Evolutionary conservation across 23 red algal species (phyloP).

Genomic region (Gracilaria gracilis): DNA sequence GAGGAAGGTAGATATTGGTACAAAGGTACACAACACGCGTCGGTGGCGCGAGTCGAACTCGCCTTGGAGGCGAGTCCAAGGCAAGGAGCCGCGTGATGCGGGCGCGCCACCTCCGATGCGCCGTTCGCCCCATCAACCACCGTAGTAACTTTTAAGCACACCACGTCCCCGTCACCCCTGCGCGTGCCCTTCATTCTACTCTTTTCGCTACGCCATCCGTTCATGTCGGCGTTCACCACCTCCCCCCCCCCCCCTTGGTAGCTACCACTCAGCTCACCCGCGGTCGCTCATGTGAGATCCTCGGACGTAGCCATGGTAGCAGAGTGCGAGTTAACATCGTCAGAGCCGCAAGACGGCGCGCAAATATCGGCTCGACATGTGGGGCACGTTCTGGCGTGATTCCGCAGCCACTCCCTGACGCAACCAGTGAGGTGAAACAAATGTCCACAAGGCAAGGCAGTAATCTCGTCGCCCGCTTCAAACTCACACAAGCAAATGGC

Average conservation of each 20-base stretch:
- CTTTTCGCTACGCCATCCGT: background rate
- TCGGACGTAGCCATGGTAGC: conserved; percentile 34
- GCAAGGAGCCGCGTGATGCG: background rate
- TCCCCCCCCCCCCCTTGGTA: no score
- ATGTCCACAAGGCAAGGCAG: conserved; percentile 80
- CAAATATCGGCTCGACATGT: conserved; percentile 69
- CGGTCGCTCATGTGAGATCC: conserved; percentile 10
- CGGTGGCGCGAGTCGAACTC: no score
- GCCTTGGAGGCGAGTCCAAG: no score
- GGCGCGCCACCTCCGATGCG: background rate
- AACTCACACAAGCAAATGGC: conserved; percentile 86
- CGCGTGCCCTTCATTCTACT: conserved; percentile 8
- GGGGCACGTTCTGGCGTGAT: conserved; percentile 61
- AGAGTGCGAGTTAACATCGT: conserved; percentile 33
- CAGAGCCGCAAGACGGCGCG: conserved; percentile 16
- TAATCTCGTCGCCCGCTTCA: conserved; percentile 76
- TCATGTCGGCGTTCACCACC: background rate
- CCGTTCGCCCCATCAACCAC: no score
- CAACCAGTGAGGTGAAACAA: conserved; percentile 84
- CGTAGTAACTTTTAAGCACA: background rate
- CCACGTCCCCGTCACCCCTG: background rate
- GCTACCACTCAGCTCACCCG: background rate
- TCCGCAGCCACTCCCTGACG: conserved; percentile 58
- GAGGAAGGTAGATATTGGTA: no score
- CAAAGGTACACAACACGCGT: background rate